A percentile compares a stretch with the other conserved stretches of the same genome.
These are phyloP conservation scores for Fusarium stilboides DNA, from an alignment of 2,329 filamentous ascomycete species.

Conservation along the genomic window DNA sequence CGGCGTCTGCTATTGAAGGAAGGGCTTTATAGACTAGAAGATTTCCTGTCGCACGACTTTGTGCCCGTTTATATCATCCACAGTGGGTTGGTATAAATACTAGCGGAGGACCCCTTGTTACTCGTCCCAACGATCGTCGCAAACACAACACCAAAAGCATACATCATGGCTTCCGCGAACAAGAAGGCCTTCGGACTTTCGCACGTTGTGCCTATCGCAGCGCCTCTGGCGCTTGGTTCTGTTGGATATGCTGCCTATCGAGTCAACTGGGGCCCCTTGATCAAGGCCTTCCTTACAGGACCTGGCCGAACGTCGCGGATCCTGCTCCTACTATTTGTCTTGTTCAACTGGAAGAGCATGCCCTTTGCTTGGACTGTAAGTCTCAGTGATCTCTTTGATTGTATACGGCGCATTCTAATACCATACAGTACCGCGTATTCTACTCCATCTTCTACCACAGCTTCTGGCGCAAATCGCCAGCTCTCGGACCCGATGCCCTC, in stretches of 20 bases:
- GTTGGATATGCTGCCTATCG: slow-evolving; percentile 64
- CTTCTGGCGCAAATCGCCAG: slow-evolving; percentile 63
- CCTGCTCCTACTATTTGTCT: slow-evolving; percentile 67
- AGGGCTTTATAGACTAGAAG: not conserved
- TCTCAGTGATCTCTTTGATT: slow-evolving; percentile 7
- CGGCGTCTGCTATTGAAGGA: not conserved
- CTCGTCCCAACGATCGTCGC: slow-evolving; percentile 13
- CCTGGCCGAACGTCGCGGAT: slow-evolving; percentile 69
- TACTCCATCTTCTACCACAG: slow-evolving; percentile 70
- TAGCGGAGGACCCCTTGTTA: slow-evolving; percentile 6
- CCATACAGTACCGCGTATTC: slow-evolving; percentile 69
- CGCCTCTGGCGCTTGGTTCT: slow-evolving; percentile 60
- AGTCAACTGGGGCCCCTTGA: slow-evolving; percentile 58
- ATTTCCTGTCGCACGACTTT: not conserved
- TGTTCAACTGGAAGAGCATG: slow-evolving; percentile 80
- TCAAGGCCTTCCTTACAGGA: slow-evolving; percentile 66
- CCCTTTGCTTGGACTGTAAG: slow-evolving; percentile 84
- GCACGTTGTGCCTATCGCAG: slow-evolving; percentile 57
- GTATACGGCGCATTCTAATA: not conserved
- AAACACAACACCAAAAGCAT: slow-evolving; percentile 24
- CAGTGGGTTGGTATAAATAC: slow-evolving; percentile 12
- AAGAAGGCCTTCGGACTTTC: slow-evolving; percentile 55
- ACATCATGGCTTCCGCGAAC: slow-evolving; percentile 53
- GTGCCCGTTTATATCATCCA: not conserved
- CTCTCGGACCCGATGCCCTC: slow-evolving; percentile 73